Evolutionary conservation across 495 filamentous ascomycete genomes (phyloP), one percentile per base, ranked within the genome.

Genomic region (Lichenothelia convexa): DNA sequence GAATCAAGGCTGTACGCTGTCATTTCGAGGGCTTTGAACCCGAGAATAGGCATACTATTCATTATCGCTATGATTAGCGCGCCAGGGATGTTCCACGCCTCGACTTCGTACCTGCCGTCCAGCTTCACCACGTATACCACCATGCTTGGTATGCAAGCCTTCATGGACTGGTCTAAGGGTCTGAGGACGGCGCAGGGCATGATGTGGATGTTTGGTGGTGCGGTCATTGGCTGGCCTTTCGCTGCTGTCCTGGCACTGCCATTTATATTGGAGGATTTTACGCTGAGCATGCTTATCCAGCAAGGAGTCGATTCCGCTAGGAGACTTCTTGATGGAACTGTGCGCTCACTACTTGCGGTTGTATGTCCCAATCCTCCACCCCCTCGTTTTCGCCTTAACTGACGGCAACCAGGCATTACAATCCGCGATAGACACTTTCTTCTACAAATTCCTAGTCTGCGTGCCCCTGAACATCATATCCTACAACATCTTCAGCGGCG

Each of bases 41-140:
- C 76, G 11, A 65, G 82, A 37, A 78, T 94, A 30, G 91, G 80
- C 12, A 58, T 87, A 21, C 64, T 91, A 44, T 95, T 87, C 59
- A 55, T 92, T 34, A 60, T 84, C 48, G 66, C 78, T 30, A 69
- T 78, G 42, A 59, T 76, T 27, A 73, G 72, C 46, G 87, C 76
- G 45, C 77, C 91, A 0, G 91, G 91, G 21, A 92, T 92, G 67
- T 94, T 93, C 53, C 82, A 93, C 58, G 73, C 89, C 1, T 82
- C 85, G 18, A 64, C 73, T 8, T 71, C 85, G 19, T 95, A 80
- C 51, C 69, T 99, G 5, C 91, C 91, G 2, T 91, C 83, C 13
- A 92, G 81, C 45, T 95, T 95, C 49, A 82, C 89, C 27, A 99
- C 95, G 91, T 93, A 93, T 51, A 81, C 73, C 30, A 74, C 74